Percentiles rank a stretch among this genome's conserved stretches.
phyloP scores from a whole-genome alignment of 1,139 yeast species.

The Wickerhamiella infanticola region DNA sequence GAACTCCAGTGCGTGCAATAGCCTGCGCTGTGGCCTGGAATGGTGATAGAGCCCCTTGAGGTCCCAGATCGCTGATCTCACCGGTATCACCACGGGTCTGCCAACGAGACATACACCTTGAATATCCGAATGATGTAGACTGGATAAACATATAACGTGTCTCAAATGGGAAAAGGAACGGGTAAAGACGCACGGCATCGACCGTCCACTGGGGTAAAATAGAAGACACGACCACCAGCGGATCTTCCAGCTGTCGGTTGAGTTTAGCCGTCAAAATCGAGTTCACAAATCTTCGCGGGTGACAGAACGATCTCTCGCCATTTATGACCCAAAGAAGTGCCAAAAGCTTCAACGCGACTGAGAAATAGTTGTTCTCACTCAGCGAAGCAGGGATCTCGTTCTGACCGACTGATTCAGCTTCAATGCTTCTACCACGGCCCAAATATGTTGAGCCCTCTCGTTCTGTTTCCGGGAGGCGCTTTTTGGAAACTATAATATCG shows the following conservation, averaged over 20 bases:
- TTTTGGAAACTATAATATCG: slow-evolving; percentile 32
- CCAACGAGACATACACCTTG: slow-evolving; percentile 73
- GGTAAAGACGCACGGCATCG: slow-evolving; percentile 51
- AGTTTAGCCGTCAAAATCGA: slow-evolving; percentile 78
- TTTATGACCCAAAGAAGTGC: slow-evolving; percentile 34
- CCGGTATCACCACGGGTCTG: slow-evolving; percentile 26
- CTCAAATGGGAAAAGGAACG: slow-evolving; percentile 76
- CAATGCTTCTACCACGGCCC: slow-evolving; percentile 10
- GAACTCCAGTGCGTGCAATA: background rate
- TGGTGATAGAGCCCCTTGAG: slow-evolving; percentile 7
- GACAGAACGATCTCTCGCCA: slow-evolving; percentile 15
- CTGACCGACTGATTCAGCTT: background rate
- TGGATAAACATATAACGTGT: slow-evolving; percentile 66
- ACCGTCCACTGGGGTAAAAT: slow-evolving; percentile 79
- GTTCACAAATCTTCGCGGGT: slow-evolving; percentile 40
- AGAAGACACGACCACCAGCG: slow-evolving; percentile 76
- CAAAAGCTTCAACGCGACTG: slow-evolving; percentile 40
- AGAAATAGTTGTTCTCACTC: slow-evolving; percentile 32
- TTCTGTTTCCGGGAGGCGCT: background rate
- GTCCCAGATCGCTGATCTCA: slow-evolving; percentile 6
- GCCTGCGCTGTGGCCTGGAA: background rate
- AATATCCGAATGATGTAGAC: slow-evolving; percentile 84
- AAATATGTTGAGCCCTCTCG: slow-evolving; percentile 20
- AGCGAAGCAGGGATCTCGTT: slow-evolving; percentile 21
- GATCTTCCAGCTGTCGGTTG: slow-evolving; percentile 79